A percentile compares a stretch with the other conserved stretches of the same genome.
Conservation (phyloP, 1,284 basidiomycete species). For the Boletus chippewaensis region DNA sequence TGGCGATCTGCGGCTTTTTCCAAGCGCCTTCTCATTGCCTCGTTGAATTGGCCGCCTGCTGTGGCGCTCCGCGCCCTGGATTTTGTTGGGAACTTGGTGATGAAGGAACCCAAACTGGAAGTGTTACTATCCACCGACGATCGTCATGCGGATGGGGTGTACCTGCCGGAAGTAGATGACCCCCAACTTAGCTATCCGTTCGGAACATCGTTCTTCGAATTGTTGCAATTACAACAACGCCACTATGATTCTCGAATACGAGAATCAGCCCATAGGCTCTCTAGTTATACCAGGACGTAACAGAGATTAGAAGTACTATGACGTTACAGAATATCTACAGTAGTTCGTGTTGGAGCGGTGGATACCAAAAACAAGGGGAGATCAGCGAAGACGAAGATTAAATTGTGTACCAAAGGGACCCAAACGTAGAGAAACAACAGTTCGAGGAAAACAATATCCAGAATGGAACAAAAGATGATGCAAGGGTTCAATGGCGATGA, state of each 20-base stretch:
- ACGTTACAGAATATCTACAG: slow-evolving; percentile 32
- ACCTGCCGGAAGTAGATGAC: slow-evolving; percentile 78
- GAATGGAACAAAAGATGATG: slow-evolving; percentile 17
- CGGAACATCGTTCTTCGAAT: slow-evolving; percentile 66
- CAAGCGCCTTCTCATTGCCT: slow-evolving; percentile 79
- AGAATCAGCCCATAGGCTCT: slow-evolving; percentile 45
- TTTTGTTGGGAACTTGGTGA: slow-evolving; percentile 68
- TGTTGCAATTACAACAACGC: slow-evolving; percentile 47
- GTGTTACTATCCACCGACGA: slow-evolving; percentile 85
- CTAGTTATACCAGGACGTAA: slow-evolving; percentile 36
- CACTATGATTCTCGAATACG: slow-evolving; percentile 63
- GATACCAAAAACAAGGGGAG: slow-evolving; percentile 22
- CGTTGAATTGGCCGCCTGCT: slow-evolving; percentile 72
- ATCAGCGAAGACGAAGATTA: slow-evolving; percentile 22
- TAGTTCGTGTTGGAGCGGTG: slow-evolving; percentile 21
- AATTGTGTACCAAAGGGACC: slow-evolving; percentile 13
- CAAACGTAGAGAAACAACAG: slow-evolving; percentile 15
- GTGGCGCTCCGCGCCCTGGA: slow-evolving; percentile 62
- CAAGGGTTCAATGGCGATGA: slow-evolving; percentile 23
- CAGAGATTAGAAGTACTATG: slow-evolving; percentile 26
- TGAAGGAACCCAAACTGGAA: slow-evolving; percentile 75
- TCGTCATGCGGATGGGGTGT: slow-evolving; percentile 72
- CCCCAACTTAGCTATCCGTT: slow-evolving; percentile 76
- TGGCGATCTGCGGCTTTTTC: slow-evolving; percentile 86
- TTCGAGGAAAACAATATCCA: slow-evolving; percentile 33